Evolutionary conservation across 2,329 filamentous ascomycete genomes (phyloP), one percentile per base, ranked within the genome.

Genomic region (Fusarium sterilihyphosum): DNA sequence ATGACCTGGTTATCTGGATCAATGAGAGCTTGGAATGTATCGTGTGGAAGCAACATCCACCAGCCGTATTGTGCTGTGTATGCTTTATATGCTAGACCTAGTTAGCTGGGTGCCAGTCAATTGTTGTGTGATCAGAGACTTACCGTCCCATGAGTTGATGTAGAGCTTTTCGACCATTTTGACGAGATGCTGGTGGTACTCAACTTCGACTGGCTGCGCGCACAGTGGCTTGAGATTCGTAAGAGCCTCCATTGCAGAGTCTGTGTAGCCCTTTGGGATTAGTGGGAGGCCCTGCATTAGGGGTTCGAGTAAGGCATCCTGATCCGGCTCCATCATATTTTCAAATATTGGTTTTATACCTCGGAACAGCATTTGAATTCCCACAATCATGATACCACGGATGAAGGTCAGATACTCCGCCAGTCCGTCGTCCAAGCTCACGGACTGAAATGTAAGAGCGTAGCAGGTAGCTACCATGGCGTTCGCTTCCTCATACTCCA

Each of bases 361-460:
- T 60, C 85, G 84, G 67, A 83, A 82, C 79, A 84, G 84, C 85
- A 91, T 88, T 74, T 90, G 88, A 69, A 86, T 84, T 17, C 84
- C 85, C 8, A 91, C 84, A 52, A 90, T 84, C 69, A 88, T 79
- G 72, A 91, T 87, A 22, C 89, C 89, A 35, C 89, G 85, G 68
- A 89, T 87, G 73, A 91, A 90, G 0, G 87, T 89, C 86, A 91
- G 88, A 79, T 86, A 91, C 79, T 91, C 89, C n/a, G 83, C 82
- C 81, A 91, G 83, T 44, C 89, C 89, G 71, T 91, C 89, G 31
- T 88, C 85, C 37, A 91, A 85, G 66, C 85, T 83, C 18, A 89
- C 86, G 2, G 88, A 90, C 79, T 91, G 89, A 77, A 89, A 90
- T 1, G 87, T 88, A 38, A 91, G 83, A 17, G 88, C 88, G 74